Evolutionary conservation across 2,329 filamentous ascomycete genomes (phyloP).

Genomic region (Lachnellula suecica): DNA sequence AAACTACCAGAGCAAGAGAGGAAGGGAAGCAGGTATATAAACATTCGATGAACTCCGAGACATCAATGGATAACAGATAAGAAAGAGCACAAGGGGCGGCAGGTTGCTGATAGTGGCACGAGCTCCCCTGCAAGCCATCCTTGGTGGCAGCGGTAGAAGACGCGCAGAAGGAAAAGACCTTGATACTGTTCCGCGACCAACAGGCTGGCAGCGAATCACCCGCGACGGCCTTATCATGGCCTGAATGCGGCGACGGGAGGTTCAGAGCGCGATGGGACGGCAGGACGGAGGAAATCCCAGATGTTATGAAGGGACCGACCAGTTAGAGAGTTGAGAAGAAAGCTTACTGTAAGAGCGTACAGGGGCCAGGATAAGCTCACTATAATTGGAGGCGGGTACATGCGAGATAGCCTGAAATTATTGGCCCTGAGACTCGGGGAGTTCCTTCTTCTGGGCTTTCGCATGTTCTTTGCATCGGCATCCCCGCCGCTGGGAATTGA

Average conservation of each 20-base stretch:
- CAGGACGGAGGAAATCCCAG: background rate
- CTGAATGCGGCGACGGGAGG: no score
- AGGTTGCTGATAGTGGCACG: background rate
- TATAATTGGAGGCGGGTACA: background rate
- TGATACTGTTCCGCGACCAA: background rate
- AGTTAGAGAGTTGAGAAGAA: background rate
- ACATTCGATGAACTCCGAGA: background rate
- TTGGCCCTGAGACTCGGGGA: background rate
- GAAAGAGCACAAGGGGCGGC: background rate
- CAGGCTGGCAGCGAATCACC: background rate
- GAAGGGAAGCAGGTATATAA: background rate
- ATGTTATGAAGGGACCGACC: background rate
- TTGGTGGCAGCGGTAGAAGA: background rate
- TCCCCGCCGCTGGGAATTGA: background rate
- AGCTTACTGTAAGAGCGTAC: background rate
- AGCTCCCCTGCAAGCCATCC: background rate
- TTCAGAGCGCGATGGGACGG: background rate
- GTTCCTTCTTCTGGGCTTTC: no score
- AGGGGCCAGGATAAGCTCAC: no score
- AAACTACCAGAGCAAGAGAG: background rate
- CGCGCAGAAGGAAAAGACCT: background rate
- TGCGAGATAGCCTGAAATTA: background rate
- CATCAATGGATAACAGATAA: constrained; percentile 5
- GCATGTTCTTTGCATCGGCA: background rate
- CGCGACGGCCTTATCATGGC: background rate